Conservation (phyloP, 768 basidiomycete species). For the Sarcodon sp. region DNA sequence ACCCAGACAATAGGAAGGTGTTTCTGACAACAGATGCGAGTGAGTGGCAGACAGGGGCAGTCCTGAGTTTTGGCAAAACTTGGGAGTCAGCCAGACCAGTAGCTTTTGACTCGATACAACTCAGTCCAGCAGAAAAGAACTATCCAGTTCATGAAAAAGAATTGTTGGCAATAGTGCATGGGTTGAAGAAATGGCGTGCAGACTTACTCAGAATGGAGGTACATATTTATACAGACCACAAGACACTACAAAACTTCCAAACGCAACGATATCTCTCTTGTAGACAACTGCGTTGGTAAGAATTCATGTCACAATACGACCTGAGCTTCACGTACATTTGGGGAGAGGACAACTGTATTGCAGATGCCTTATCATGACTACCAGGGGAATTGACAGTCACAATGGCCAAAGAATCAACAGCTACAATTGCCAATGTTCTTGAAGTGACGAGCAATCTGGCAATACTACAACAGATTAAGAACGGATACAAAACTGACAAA, state of each 20-base stretch:
- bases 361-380: constrained; percentile 26
- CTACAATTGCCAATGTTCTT: too few relatives aligned
- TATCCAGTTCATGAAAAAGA: too few relatives aligned
- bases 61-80: constrained; percentile 17
- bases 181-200: constrained; percentile 12
- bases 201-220: constrained; percentile 12
- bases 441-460: not conserved
- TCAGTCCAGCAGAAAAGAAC: too few relatives aligned
- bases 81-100: too few relatives aligned
- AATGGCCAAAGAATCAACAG: too few relatives aligned
- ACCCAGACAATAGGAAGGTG: constrained; percentile 17
- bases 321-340: constrained; percentile 21
- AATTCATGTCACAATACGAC: constrained; percentile 26
- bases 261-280: constrained; percentile 19
- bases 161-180: constrained; percentile 21
- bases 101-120: constrained; percentile 14
- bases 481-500: constrained; percentile 5
- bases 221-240: too few relatives aligned
- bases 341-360: constrained; percentile 24
- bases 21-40: constrained; percentile 22
- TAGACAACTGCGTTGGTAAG: constrained; percentile 24
- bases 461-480: not conserved
- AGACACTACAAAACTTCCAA: constrained; percentile 19
- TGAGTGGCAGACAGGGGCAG: constrained; percentile 16
- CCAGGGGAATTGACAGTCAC: too few relatives aligned